Evolutionary conservation across 2,329 filamentous ascomycete genomes (phyloP), one percentile per base, ranked within the genome.

Genomic region (Leptographium wingfieldii): DNA sequence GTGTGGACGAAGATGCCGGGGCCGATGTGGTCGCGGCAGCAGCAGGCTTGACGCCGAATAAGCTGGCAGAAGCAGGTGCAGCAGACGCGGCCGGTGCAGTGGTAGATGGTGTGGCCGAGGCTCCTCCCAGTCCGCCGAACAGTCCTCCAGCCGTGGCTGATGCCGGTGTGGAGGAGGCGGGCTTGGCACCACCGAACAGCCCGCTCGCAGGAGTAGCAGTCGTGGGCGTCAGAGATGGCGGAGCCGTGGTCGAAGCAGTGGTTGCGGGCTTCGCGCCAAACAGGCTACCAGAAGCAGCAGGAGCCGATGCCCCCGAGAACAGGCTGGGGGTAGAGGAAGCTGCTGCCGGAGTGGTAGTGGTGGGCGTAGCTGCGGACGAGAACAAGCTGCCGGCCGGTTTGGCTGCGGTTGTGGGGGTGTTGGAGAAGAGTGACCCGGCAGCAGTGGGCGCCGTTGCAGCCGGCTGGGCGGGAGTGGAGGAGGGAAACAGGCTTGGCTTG

Each of bases 1-100:
- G 63, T 3, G 67, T 61, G 40, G 61, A 7, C 19, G 57, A 48
- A 35, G 54, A 52, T 38, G 62, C n/a, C 22, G 63, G n/a, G 6
- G 65, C 19, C 10, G 57, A 48, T 14, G 64, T 22, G 27, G 65
- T 38, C 14, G 68, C 38, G 22, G 52, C 14, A 63, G n/a, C 69
- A 10, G 59, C 63, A 25, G 72, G 67, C 55, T 72, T 71, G 5
- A 67, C 12, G 19, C 49, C 55, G 43, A 56, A 56, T 14, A 56
- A n/a, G 40, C 38, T 48, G 12, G 55, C 4, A 14, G 40, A 11
- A 56, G 54, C n/a, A 27, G 51, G 27, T 2, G 51, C 14, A 19
- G 51, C 48, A 51, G 22, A 3, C 14, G 56, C 25, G 2, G 51
- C 48, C 6, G 22, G 1, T 22, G 56, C 7, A 31, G 31, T 31